These are phyloP conservation scores for Alternaria rosae DNA, from an alignment of 2,329 filamentous ascomycete species.

Conservation along the genomic window DNA sequence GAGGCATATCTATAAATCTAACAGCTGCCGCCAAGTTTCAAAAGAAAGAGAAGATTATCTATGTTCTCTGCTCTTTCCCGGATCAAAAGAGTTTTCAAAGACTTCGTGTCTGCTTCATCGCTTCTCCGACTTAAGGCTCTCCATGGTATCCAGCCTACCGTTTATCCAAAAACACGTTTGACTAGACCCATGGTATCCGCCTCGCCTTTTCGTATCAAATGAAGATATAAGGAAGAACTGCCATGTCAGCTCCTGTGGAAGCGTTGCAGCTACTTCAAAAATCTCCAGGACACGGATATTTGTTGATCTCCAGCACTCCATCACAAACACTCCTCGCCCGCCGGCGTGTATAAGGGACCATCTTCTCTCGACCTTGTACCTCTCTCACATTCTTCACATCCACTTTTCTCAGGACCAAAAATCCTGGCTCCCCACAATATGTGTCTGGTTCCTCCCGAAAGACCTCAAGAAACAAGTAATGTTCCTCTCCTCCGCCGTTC, in stretches of 20 bases:
- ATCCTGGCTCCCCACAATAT: too few relatives aligned
- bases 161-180: background rate
- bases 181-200: background rate
- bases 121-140: background rate
- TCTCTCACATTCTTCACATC: background rate
- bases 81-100: too few relatives aligned
- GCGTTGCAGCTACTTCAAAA: background rate
- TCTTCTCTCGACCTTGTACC: background rate
- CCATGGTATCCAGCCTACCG: background rate
- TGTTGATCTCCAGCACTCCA: too few relatives aligned
- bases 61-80: too few relatives aligned
- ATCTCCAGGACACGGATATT: too few relatives aligned
- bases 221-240: rapidly evolving
- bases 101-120: background rate
- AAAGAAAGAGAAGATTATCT: too few relatives aligned
- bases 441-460: background rate
- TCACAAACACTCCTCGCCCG: background rate
- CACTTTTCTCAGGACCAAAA: background rate
- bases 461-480: too few relatives aligned
- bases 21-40: too few relatives aligned
- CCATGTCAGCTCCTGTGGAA: background rate
- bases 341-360: background rate
- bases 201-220: background rate
- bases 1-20: too few relatives aligned
- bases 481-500: background rate